These are phyloP conservation scores for Castanopsis chinensis DNA, from an alignment of 306 rosid genomes.

Conservation along the genomic window DNA sequence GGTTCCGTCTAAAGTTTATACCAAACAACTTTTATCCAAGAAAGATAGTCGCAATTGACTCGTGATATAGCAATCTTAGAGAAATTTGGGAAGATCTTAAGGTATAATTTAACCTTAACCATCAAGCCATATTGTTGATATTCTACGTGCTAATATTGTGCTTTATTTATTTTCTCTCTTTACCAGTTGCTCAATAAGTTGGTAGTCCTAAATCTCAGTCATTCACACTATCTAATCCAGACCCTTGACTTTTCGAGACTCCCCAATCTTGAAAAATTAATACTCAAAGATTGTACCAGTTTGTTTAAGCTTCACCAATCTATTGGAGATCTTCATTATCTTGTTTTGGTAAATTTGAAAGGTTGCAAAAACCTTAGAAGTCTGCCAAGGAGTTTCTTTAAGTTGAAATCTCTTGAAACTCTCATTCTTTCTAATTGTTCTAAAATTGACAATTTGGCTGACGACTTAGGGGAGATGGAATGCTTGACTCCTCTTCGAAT, in stretches of 20 bases:
- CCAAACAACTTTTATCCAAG: conserved; percentile 21
- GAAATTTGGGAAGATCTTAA: conserved; percentile 27
- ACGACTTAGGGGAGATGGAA: conserved; percentile 37
- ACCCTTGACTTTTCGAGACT: conserved; percentile 38
- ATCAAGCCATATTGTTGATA: background rate
- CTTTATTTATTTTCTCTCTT: background rate
- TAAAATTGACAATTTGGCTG: conserved; percentile 26
- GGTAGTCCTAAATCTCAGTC: conserved; percentile 34
- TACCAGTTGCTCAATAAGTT: conserved; percentile 13
- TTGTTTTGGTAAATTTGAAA: background rate
- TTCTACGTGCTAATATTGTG: background rate
- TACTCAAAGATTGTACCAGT: conserved; percentile 16
- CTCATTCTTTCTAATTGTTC: conserved; percentile 45
- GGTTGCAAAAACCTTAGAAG: background rate
- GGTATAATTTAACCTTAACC: conserved; percentile 15
- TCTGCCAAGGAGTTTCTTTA: conserved; percentile 3
- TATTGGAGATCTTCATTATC: conserved; percentile 7
- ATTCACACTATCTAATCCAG: background rate
- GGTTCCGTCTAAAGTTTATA: conserved; percentile 14
- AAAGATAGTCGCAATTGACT: conserved; percentile 26
- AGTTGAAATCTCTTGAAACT: conserved; percentile 31
- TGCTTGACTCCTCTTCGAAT: conserved; percentile 39
- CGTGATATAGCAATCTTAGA: conserved; percentile 30
- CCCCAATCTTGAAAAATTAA: conserved; percentile 33
- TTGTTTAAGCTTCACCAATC: conserved; percentile 25